phyloP scores from a whole-genome alignment of 1,139 yeast species.

The Sugiyamaella xylanicola region DNA sequence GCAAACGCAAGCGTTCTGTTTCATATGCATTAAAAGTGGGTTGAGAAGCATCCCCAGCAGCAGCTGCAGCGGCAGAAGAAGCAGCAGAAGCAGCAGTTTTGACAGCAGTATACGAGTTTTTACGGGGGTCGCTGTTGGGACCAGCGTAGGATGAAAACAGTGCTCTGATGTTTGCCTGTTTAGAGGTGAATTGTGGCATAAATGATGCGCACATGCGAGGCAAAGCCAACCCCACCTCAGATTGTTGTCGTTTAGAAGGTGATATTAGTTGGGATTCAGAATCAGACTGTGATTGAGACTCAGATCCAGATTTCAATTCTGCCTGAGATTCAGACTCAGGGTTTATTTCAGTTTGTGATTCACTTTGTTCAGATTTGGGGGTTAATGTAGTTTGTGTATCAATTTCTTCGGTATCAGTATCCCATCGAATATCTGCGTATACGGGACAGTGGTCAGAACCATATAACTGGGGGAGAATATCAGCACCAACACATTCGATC shows the following conservation, averaged over 20 bases:
- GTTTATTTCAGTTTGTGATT: too few species aligned
- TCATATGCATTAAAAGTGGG: neutral
- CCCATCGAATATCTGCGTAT: slow-evolving; percentile 58
- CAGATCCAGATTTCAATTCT: too few species aligned
- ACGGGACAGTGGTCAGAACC: slow-evolving; percentile 98
- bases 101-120: neutral
- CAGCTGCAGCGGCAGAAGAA: neutral
- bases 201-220: slow-evolving; percentile 23
- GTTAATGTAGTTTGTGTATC: too few species aligned
- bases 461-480: slow-evolving; percentile 65
- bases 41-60: neutral
- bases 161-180: slow-evolving; percentile 20
- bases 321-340: too few species aligned
- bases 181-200: slow-evolving; percentile 23
- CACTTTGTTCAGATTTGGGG: too few species aligned
- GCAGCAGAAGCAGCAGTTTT: too few species aligned
- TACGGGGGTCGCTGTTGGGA: neutral
- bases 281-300: too few species aligned
- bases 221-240: too few species aligned
- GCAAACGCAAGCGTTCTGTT: neutral
- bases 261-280: neutral
- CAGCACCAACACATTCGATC: slow-evolving; percentile 52
- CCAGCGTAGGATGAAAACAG: slow-evolving; percentile 21
- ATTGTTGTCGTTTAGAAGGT: neutral
- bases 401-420: neutral